Evolutionary conservation across 2,329 filamentous ascomycete species (phyloP), one percentile per base, ranked within the genome.

Genomic region (Aaosphaeria pasadenensis): DNA sequence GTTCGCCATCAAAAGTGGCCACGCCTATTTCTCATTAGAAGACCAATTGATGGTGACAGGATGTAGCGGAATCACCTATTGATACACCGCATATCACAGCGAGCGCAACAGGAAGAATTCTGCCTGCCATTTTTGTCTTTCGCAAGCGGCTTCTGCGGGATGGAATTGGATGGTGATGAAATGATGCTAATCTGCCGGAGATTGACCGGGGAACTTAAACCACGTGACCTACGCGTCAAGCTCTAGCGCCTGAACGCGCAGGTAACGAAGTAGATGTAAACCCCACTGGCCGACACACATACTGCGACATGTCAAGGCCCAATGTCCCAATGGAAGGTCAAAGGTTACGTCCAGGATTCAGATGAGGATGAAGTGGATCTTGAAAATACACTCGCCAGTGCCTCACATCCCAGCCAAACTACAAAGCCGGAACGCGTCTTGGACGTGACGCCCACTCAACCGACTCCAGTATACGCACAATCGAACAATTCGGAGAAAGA

Each of bases 241-340:
- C 17, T 24, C 17, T 24, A 24, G 17, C 17, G 17, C 17, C 17
- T 24, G 17, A 24, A 24, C 17, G 17, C 17, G 17, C 17, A 24
- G 17, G 17, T 24, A 24, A 24, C 17, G 17, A 24, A 24, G 17
- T 24, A 24, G 3, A 24, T 24, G 17, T 11, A 24, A 43, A 45
- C 46, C 49, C 41, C 53, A 50, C n/a, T 52, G 49, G 9, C 36
- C 47, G 30, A 32, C 42, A 46, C 39, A 42, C 40, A 52, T 46
- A 9, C 47, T 52, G 52, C 64, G 67, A 67, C 46, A 71, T 71
- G 69, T 60, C 59, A 41, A 46, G 58, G 51, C 58, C 65, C 62
- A 72, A 78, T 78, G 76, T 75, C 69, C 64, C 65, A 66, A 68
- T 78, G 76, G 76, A 70, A 74, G 57, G 65, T 71, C 57, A 70